Percentiles rank a stretch among this genome's conserved stretches.
Evolutionary conservation across 2,329 filamentous ascomycete genomes (phyloP).

Genomic region (Leptodontidium sp.): DNA sequence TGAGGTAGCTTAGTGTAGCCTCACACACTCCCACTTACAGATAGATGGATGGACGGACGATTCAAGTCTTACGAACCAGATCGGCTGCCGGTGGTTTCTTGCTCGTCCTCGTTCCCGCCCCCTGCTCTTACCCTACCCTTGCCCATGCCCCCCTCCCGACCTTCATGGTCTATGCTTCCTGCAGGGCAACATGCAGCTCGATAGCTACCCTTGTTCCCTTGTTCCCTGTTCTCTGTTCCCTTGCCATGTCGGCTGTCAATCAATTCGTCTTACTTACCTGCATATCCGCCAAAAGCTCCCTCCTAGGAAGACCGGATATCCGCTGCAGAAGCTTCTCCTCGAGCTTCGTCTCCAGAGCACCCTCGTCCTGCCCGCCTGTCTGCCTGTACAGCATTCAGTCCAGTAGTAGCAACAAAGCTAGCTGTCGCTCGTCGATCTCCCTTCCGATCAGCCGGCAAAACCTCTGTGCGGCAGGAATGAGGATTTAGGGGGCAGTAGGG

Average conservation of each 20-base stretch:
- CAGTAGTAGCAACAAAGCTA: slow-evolving; percentile 5
- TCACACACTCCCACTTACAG: slow-evolving; percentile 1
- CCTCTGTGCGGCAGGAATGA: neutral
- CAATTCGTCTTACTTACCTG: slow-evolving; percentile 34
- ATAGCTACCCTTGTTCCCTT: slow-evolving; percentile 35
- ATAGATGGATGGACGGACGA: slow-evolving; percentile 7
- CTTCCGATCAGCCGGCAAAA: slow-evolving; percentile 23
- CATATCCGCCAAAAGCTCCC: slow-evolving; percentile 33
- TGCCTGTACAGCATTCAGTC: neutral
- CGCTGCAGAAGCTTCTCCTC: slow-evolving; percentile 32
- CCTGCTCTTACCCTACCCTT: slow-evolving; percentile 14
- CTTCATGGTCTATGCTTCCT: slow-evolving; percentile 38
- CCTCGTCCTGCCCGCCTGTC: neutral
- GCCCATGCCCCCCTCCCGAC: neutral
- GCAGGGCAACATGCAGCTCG: slow-evolving; percentile 38
- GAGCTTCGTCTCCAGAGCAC: slow-evolving; percentile 23
- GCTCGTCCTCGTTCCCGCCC: slow-evolving; percentile 7
- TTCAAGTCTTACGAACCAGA: slow-evolving; percentile 26
- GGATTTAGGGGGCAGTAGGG: neutral
- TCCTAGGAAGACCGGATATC: slow-evolving; percentile 20
- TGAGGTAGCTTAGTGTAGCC: slow-evolving; percentile 1
- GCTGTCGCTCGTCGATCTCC: slow-evolving; percentile 23
- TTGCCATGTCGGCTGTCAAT: slow-evolving; percentile 29
- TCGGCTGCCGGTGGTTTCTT: slow-evolving; percentile 24
- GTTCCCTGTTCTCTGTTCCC: neutral